Percentiles rank a stretch among this genome's conserved stretches.
phyloP scores from a whole-genome alignment of 2,329 filamentous ascomycete genomes.

The Malbranchea cinnamomea region DNA sequence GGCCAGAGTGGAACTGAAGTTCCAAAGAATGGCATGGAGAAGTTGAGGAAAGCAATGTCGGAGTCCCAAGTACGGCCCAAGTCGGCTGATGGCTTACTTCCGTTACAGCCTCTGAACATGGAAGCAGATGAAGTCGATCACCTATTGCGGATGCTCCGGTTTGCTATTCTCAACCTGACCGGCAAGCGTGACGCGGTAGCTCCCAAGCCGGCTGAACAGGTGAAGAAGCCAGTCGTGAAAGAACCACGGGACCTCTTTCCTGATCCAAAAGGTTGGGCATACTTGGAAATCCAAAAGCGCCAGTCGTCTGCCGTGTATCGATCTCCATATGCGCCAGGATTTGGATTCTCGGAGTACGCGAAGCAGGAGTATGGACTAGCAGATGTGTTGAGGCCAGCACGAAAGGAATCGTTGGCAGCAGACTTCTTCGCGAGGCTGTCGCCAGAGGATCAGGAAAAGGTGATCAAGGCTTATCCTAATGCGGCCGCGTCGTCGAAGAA shows the following conservation, averaged over 20 bases:
- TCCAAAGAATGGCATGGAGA: conserved; percentile 27
- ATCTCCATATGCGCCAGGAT: conserved; percentile 30
- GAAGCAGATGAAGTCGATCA: conserved; percentile 29
- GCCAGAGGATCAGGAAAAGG: conserved; percentile 26
- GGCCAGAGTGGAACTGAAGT: conserved; percentile 27
- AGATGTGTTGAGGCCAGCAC: conserved; percentile 19
- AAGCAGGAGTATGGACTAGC: conserved; percentile 24
- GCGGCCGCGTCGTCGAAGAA: conserved; percentile 20
- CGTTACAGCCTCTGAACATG: conserved; percentile 28
- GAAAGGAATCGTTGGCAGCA: conserved; percentile 26
- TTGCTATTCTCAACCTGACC: conserved; percentile 26
- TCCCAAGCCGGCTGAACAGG: conserved; percentile 22
- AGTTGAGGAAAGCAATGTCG: conserved; percentile 29
- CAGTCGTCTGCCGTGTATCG: conserved; percentile 25
- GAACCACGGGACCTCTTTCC: conserved; percentile 15
- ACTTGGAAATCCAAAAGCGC: conserved; percentile 25
- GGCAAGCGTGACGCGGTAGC: conserved; percentile 23
- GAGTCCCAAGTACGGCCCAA: conserved; percentile 28
- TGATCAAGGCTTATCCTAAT: conserved; percentile 28
- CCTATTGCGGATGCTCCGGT: conserved; percentile 29
- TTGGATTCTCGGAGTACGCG: conserved; percentile 28
- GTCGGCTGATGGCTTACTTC: conserved; percentile 23
- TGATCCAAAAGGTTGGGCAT: conserved; percentile 16
- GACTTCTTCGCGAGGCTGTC: conserved; percentile 27
- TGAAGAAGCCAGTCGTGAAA: conserved; percentile 18